Evolutionary conservation across 176 grass and related monocot species (phyloP), one percentile per base, ranked within the genome.

Genomic region (maize (Zea mays)): DNA sequence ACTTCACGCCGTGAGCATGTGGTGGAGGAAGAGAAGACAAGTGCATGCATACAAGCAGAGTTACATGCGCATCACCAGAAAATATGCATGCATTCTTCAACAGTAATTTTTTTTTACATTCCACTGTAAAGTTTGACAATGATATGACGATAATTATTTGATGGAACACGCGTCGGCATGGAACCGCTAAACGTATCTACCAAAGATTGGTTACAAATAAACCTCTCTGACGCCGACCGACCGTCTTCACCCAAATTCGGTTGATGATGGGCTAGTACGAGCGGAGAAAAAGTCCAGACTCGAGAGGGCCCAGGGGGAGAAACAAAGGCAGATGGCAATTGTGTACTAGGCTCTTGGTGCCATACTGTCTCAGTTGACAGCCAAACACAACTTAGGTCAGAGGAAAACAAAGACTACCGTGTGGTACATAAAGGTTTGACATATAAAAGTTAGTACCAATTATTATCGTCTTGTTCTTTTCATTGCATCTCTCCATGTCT

Each of bases 1-100:
- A 76, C 82, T 72, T 81, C 84, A 65, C 82, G 50, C 47, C 72
- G 72, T 45, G 16, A 38, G 59, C 66, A 89, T 72, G n/a, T n/a
- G n/a, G 78, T 81, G 66, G 65, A 61, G 50, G 0, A 38, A 71
- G 41, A 77, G 47, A 11, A 81, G 16, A 45, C 57, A 66, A 67
- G 42, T 62, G 42, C 67, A 51, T n/a, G n/a, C n/a, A n/a, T n/a
- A n/a, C n/a, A 69, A 27, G 62, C 47, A 68, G 54, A 69, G 42
- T 44, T 52, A 81, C 45, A 51, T 47, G 67, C 42, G 47, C 37
- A 33, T 47, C 21, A 72, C 49, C 66, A 47, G 69, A 67, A 19
- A 17, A 15, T 15, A 55, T 8, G 21, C 57, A 77, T 47, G 38
- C 50, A 37, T 67, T 69, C 41, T 69, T 76, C 65, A 47, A 57